Conservation (phyloP, 768 basidiomycete genomes). For the Boletus sensibilis region DNA sequence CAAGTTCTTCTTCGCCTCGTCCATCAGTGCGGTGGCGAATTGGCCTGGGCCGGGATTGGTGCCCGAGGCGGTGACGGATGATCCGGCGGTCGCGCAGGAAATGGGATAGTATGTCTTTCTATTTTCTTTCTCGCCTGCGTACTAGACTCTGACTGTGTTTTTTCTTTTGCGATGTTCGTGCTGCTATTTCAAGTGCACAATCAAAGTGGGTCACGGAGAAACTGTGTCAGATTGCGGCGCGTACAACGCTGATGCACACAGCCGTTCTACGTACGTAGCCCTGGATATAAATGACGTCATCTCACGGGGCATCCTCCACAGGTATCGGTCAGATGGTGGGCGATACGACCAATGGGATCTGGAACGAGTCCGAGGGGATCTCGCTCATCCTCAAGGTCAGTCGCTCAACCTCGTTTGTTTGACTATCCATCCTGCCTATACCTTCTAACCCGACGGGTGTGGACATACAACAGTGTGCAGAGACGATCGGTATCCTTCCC, state of each 20-base stretch:
- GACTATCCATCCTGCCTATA: background rate
- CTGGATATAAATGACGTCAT: background rate
- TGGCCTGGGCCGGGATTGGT: constrained; percentile 22
- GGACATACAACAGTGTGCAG: constrained; percentile 35
- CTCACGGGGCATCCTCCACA: constrained; percentile 15
- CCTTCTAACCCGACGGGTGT: background rate
- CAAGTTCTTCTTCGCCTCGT: constrained; percentile 53
- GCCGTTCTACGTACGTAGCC: constrained; percentile 21
- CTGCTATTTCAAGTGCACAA: constrained; percentile 18
- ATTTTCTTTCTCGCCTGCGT: background rate
- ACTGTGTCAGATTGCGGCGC: constrained; percentile 43
- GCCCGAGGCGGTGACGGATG: constrained; percentile 24
- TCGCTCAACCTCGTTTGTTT: background rate
- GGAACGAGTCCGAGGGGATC: constrained; percentile 50
- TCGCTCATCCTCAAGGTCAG: constrained; percentile 33
- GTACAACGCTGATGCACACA: constrained; percentile 21
- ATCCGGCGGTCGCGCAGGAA: constrained; percentile 32
- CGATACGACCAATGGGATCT: constrained; percentile 46
- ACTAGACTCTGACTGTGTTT: background rate
- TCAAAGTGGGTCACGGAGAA: constrained; percentile 58
- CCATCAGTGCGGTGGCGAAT: constrained; percentile 36
- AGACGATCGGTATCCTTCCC: constrained; percentile 39
- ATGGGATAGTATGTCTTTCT: constrained; percentile 30
- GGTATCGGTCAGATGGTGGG: constrained; percentile 59
- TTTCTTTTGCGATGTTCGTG: background rate